Evolutionary conservation across 148 eudicot genomes (phyloP).

Genomic region (Rhododendron williamsianum): DNA sequence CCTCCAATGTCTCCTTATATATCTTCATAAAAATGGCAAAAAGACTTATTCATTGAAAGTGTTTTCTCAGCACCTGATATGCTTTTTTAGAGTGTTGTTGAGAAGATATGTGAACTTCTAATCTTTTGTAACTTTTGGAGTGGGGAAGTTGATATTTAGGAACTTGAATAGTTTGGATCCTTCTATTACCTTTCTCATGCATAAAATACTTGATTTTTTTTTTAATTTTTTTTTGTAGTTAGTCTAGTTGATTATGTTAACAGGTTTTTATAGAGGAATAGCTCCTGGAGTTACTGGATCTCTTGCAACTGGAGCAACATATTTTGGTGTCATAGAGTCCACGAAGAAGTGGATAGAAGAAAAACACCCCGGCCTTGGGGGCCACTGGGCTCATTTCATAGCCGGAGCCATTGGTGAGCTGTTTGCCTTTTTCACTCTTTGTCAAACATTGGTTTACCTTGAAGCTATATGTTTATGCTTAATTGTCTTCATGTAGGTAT

Average conservation of each 20-base stretch:
- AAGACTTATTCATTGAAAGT: neutral
- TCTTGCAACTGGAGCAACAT: slow-evolving; percentile 89
- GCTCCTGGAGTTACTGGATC: slow-evolving; percentile 87
- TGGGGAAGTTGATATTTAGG: neutral
- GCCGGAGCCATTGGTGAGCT: slow-evolving; percentile 78
- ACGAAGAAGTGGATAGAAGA: slow-evolving; percentile 84
- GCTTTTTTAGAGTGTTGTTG: neutral
- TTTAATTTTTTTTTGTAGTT: neutral
- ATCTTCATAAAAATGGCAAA: neutral
- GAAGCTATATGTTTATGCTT: neutral
- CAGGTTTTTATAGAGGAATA: slow-evolving; percentile 90
- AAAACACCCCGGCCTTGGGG: slow-evolving; percentile 69
- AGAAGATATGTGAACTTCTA: neutral
- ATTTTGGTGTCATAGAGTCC: slow-evolving; percentile 93
- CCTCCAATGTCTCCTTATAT: neutral
- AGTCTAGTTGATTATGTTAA: slow-evolving; percentile 6
- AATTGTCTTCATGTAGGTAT: neutral
- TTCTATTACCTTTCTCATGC: slow-evolving; percentile 3
- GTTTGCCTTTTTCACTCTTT: neutral
- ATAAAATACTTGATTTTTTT: too few species aligned
- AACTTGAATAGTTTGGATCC: neutral
- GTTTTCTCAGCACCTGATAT: slow-evolving; percentile 2
- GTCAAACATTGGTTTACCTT: neutral
- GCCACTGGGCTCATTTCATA: slow-evolving; percentile 88
- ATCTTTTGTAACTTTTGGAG: neutral